Percentiles rank a stretch among this genome's conserved stretches.
Evolutionary conservation across 1,284 basidiomycete genomes (phyloP).

Genomic region (Taiwanofungus camphoratus): DNA sequence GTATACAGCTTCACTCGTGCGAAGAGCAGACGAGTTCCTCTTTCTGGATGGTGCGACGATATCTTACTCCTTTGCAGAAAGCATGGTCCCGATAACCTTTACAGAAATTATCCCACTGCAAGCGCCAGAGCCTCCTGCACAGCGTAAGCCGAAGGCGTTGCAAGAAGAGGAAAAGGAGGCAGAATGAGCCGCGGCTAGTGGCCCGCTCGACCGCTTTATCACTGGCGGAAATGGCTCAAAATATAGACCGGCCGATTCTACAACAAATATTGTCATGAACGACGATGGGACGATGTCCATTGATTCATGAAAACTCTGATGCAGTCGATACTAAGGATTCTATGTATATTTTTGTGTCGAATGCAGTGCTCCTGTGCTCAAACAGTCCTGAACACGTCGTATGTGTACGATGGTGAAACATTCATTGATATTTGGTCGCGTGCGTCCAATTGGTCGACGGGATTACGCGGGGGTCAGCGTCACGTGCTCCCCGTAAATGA

Average conservation of each 20-base stretch:
- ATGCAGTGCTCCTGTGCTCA: neutral
- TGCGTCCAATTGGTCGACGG: neutral
- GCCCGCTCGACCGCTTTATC: constrained; percentile 36
- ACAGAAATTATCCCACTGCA: constrained; percentile 51
- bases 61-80: too few relatives aligned
- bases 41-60: constrained; percentile 57
- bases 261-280: constrained; percentile 21
- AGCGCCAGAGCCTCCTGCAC: constrained; percentile 27
- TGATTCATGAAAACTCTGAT: neutral
- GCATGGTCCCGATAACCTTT: neutral
- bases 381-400: too few relatives aligned
- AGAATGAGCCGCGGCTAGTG: constrained; percentile 17
- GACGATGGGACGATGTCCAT: constrained; percentile 28
- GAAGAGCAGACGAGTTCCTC: constrained; percentile 64
- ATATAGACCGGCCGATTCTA: constrained; percentile 3
- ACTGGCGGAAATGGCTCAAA: constrained; percentile 4
- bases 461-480: neutral
- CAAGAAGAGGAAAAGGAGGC: constrained; percentile 17
- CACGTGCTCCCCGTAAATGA: too few relatives aligned
- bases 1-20: constrained; percentile 48
- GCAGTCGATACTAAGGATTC: neutral
- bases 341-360: neutral
- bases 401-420: neutral
- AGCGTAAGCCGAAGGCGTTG: constrained; percentile 35
- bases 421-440: neutral